Conservation (phyloP, 495 filamentous ascomycete species). For the Talaromyces ruber region DNA sequence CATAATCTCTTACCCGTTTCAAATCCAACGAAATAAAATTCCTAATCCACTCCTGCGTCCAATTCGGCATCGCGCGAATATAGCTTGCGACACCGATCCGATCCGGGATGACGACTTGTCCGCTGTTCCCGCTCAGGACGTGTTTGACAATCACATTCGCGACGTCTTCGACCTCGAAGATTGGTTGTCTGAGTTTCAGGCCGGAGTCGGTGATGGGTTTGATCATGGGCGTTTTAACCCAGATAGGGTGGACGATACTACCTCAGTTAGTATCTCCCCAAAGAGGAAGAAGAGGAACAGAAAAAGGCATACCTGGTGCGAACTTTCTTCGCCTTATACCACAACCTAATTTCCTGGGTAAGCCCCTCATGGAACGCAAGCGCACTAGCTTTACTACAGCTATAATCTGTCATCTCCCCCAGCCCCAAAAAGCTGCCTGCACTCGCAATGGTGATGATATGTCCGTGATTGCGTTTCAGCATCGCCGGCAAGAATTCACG, state of each 20-base stretch:
- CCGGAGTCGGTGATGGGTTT: conserved; percentile 29
- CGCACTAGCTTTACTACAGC: conserved; percentile 47
- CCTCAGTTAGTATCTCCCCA: background rate
- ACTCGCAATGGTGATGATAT: conserved; percentile 48
- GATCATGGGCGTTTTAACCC: conserved; percentile 40
- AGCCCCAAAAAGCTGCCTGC: conserved; percentile 45
- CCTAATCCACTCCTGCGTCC: conserved; percentile 31
- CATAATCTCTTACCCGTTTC: conserved; percentile 10
- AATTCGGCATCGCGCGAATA: conserved; percentile 30
- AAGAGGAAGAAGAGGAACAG: background rate
- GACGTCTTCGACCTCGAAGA: conserved; percentile 29
- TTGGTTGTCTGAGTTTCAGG: conserved; percentile 24
- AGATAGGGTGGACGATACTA: conserved; percentile 36
- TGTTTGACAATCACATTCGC: conserved; percentile 31
- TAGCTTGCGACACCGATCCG: conserved; percentile 13
- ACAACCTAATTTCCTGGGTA: conserved; percentile 32
- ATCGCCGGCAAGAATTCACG: conserved; percentile 55
- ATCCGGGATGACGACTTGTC: conserved; percentile 29
- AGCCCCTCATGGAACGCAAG: conserved; percentile 46
- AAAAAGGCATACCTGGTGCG: conserved; percentile 26
- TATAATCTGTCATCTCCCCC: conserved; percentile 45
- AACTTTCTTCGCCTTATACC: conserved; percentile 35
- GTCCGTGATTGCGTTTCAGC: conserved; percentile 51
- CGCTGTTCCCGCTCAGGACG: conserved; percentile 32
- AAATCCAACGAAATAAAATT: conserved; percentile 18